Evolutionary conservation across 2,329 filamentous ascomycete genomes (phyloP).

Genomic region (Fusarium sp.): DNA sequence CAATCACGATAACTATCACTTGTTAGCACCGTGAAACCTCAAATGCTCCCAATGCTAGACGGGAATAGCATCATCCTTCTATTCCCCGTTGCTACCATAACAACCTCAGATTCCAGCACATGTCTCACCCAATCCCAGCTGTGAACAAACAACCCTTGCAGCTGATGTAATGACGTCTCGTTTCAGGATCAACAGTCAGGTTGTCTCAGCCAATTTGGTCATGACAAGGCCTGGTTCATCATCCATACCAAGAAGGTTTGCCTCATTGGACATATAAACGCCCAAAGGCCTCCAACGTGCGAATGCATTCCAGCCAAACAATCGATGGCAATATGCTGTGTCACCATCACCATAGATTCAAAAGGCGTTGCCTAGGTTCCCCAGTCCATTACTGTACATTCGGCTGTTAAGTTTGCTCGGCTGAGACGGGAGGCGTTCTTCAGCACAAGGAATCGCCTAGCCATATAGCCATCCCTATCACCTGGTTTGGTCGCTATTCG

Average conservation of each 20-base stretch:
- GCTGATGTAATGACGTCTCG: slow-evolving; percentile 33
- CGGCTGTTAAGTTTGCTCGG: slow-evolving; percentile 2
- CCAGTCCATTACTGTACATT: slow-evolving; percentile 12
- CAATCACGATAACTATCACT: neutral
- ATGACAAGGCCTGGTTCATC: neutral
- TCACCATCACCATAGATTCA: neutral
- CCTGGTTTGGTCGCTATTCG: neutral
- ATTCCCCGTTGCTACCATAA: slow-evolving; percentile 31
- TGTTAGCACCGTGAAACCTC: neutral
- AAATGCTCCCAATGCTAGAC: no score
- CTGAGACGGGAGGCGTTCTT: slow-evolving; percentile 15
- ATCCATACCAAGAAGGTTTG: slow-evolving; percentile 20
- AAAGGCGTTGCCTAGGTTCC: slow-evolving; percentile 31
- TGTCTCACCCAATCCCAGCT: slow-evolving; percentile 13
- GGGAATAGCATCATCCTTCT: slow-evolving; percentile 13
- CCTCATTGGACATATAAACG: slow-evolving; percentile 14
- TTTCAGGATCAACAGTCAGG: slow-evolving; percentile 30
- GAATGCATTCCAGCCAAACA: slow-evolving; percentile 26
- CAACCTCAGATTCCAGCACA: slow-evolving; percentile 24
- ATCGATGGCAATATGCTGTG: slow-evolving; percentile 2
- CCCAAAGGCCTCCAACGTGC: slow-evolving; percentile 4
- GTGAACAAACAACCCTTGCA: slow-evolving; percentile 13
- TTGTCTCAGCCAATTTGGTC: slow-evolving; percentile 24
- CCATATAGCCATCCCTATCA: neutral
- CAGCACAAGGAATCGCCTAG: slow-evolving; percentile 2